phyloP scores from a whole-genome alignment of 345 rosid genomes.

The Salix udensis region DNA sequence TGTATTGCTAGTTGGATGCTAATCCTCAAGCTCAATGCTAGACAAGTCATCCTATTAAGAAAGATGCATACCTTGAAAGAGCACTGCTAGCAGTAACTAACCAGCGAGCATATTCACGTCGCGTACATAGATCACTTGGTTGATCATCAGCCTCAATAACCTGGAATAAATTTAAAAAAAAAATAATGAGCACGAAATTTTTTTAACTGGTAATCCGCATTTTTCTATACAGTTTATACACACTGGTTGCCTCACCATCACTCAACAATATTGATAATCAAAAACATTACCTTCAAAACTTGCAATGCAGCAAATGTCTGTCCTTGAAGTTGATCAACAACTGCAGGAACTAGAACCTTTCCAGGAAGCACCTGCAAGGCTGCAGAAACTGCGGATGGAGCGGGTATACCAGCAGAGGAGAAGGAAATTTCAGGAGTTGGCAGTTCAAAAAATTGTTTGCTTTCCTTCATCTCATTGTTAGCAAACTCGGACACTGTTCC shows the following conservation, averaged over 20 bases:
- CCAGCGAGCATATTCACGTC: slow-evolving; percentile 96
- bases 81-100: slow-evolving; percentile 76
- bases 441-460: slow-evolving; percentile 30
- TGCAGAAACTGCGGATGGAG: slow-evolving; percentile 66
- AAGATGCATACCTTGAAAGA: slow-evolving; percentile 61
- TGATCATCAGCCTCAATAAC: slow-evolving; percentile 77
- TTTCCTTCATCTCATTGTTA: slow-evolving; percentile 31
- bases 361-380: slow-evolving; percentile 68
- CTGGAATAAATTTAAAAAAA: slow-evolving; percentile 31
- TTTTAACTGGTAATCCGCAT: slow-evolving; percentile 11
- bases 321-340: slow-evolving; percentile 83
- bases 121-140: slow-evolving; percentile 74
- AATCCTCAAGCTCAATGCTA: slow-evolving; percentile 17
- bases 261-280: not conserved
- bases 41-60: slow-evolving; percentile 16
- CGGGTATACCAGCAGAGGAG: slow-evolving; percentile 73
- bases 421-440: slow-evolving; percentile 34
- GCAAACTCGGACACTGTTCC: slow-evolving; percentile 23
- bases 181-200: not conserved
- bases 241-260: not conserved
- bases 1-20: slow-evolving; percentile 12
- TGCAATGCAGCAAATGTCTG: slow-evolving; percentile 88
- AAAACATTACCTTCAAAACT: slow-evolving; percentile 58
- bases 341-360: slow-evolving; percentile 66
- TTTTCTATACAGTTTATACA: not conserved